Percentiles rank a stretch among this genome's conserved stretches.
phyloP scores from a whole-genome alignment of 2,329 filamentous ascomycete species.

The Cadophora gregata region DNA sequence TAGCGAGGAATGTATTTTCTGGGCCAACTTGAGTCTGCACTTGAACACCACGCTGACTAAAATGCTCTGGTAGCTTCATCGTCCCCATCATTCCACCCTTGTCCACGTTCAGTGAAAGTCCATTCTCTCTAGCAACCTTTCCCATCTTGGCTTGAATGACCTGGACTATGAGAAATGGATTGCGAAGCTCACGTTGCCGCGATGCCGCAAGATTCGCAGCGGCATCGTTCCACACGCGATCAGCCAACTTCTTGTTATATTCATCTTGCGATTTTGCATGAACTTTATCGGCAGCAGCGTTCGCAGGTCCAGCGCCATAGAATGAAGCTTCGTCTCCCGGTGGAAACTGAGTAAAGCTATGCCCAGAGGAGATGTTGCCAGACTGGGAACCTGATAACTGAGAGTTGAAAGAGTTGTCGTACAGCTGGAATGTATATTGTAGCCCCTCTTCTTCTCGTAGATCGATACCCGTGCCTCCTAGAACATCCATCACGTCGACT shows the following conservation, averaged over 20 bases:
- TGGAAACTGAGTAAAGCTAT: conserved; percentile 60
- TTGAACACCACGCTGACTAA: conserved; percentile 48
- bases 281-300: conserved; percentile 60
- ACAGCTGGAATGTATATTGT: conserved; percentile 75
- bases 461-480: conserved; percentile 86
- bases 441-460: conserved; percentile 75
- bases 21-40: conserved; percentile 63
- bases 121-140: conserved; percentile 63
- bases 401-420: conserved; percentile 57
- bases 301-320: conserved; percentile 69
- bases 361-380: conserved; percentile 48
- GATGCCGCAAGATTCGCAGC: conserved; percentile 60
- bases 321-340: conserved; percentile 62
- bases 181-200: conserved; percentile 61
- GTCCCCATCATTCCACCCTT: conserved; percentile 57
- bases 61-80: conserved; percentile 42
- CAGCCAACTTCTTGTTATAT: conserved; percentile 68
- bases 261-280: conserved; percentile 62
- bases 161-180: conserved; percentile 54
- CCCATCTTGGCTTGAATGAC: conserved; percentile 52
- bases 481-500: conserved; percentile 81
- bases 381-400: conserved; percentile 50
- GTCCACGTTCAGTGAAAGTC: conserved; percentile 61
- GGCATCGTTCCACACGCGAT: conserved; percentile 70
- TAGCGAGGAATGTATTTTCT: conserved; percentile 67